These are phyloP conservation scores for Sordaria brevicollis DNA, from an alignment of 495 filamentous ascomycete genomes.

Conservation along the genomic window DNA sequence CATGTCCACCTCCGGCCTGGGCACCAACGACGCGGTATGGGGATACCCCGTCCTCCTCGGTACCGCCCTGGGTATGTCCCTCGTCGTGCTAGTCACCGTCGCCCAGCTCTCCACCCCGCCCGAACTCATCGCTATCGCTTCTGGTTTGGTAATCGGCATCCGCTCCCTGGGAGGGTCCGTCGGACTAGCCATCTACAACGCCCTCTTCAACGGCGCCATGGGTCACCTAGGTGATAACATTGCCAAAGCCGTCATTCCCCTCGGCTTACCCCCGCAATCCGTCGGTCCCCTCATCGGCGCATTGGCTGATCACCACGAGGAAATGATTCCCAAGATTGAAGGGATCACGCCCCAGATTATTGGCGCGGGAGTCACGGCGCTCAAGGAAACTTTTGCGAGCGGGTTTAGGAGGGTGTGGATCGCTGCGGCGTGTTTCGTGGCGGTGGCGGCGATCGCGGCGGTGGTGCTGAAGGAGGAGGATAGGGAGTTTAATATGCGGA, in stretches of 20 bases:
- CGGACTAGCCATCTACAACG: constrained; percentile 25
- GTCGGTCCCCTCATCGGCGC: constrained; percentile 11
- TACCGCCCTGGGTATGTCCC: constrained; percentile 14
- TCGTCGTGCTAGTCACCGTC: constrained; percentile 17
- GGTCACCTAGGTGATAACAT: constrained; percentile 14
- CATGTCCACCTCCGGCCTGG: constrained; percentile 15
- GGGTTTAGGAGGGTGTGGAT: constrained; percentile 22
- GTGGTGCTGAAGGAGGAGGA: constrained; percentile 7
- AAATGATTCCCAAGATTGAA: constrained; percentile 8
- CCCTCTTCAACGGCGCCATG: constrained; percentile 11
- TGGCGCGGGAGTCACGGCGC: constrained; percentile 8
- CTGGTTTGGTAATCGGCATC: constrained; percentile 22
- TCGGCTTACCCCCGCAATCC: constrained; percentile 9
- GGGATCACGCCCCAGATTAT: constrained; percentile 18
- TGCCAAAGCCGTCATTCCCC: constrained; percentile 11
- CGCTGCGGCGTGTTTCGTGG: constrained; percentile 15
- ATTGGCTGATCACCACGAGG: constrained; percentile 8
- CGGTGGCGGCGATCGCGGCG: constrained; percentile 10
- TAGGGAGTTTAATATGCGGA: constrained; percentile 16
- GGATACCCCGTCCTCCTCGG: constrained; percentile 23
- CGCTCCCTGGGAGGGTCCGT: constrained; percentile 22
- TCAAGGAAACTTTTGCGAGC: constrained; percentile 11
- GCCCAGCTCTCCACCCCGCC: constrained; percentile 24
- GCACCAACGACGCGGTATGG: constrained; percentile 12
- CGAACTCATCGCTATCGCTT: constrained; percentile 21